These are phyloP conservation scores for Cicer yamashitae DNA, from an alignment of 306 rosid genomes.

Conservation along the genomic window DNA sequence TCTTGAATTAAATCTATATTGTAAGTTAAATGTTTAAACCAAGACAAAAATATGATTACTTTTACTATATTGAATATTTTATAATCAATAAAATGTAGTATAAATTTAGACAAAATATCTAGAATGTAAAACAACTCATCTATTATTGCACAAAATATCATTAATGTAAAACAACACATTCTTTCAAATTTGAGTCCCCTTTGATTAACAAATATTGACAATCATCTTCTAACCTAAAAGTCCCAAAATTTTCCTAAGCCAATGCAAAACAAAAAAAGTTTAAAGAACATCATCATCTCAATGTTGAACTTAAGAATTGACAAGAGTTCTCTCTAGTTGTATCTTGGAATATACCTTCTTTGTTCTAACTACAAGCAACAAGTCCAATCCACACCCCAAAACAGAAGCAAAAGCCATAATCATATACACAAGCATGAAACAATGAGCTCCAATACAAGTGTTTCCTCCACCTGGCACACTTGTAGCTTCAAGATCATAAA, in stretches of 20 bases:
- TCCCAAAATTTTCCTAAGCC: not conserved
- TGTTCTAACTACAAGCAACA: conserved; percentile 46
- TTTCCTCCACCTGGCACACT: conserved; percentile 46
- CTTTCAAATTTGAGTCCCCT: not conserved
- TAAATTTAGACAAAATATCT: too few relatives aligned
- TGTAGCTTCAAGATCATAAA: conserved; percentile 49
- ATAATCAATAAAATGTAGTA: too few relatives aligned
- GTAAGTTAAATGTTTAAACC: too few relatives aligned
- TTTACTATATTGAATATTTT: too few relatives aligned
- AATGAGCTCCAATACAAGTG: conserved; percentile 49
- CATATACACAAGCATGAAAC: conserved; percentile 49
- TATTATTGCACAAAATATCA: too few relatives aligned
- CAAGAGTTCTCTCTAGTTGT: conserved; percentile 12
- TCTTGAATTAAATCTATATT: too few relatives aligned
- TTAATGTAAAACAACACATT: not conserved
- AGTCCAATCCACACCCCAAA: conserved; percentile 43
- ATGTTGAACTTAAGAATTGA: conserved; percentile 19
- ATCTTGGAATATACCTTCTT: conserved; percentile 47
- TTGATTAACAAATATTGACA: not conserved
- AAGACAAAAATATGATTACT: too few relatives aligned
- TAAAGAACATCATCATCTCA: conserved; percentile 2
- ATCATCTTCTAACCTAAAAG: not conserved
- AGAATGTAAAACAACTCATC: too few relatives aligned
- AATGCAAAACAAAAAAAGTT: not conserved
- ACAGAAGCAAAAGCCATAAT: conserved; percentile 50